Evolutionary conservation across 306 rosid genomes (phyloP).

Genomic region (Vigna reflexopilosa): DNA sequence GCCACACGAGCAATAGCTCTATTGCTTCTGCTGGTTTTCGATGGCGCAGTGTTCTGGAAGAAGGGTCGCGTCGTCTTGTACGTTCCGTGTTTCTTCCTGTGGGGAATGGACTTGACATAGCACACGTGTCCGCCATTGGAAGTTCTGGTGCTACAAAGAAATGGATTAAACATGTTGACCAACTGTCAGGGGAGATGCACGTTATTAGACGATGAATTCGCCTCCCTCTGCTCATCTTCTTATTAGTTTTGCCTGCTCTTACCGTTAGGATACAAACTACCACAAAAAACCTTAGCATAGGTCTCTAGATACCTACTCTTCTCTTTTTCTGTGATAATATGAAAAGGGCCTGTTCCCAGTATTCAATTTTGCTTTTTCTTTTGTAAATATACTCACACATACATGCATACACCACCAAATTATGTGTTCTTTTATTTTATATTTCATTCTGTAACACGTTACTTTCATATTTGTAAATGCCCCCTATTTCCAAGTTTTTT

Average conservation of each 20-base stretch:
- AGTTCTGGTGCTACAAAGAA: constrained; percentile 37
- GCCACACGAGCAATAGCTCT: background rate
- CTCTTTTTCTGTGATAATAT: background rate
- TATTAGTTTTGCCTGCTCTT: no score
- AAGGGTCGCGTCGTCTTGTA: constrained; percentile 62
- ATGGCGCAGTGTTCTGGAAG: constrained; percentile 65
- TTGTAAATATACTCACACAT: background rate
- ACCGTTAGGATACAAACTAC: background rate
- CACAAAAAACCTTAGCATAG: background rate
- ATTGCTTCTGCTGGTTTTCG: constrained; percentile 45
- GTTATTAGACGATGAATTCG: constrained; percentile 64
- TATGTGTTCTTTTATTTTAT: background rate
- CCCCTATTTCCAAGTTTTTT: no score
- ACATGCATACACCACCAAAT: background rate
- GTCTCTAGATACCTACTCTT: background rate
- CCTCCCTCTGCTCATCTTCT: background rate
- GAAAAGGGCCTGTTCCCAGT: no score
- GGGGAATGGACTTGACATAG: constrained; percentile 83
- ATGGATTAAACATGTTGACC: constrained; percentile 89
- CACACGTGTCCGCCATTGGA: constrained; percentile 69
- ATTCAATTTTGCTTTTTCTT: background rate
- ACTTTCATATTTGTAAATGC: background rate
- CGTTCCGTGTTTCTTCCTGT: constrained; percentile 90
- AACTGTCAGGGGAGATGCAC: constrained; percentile 74
- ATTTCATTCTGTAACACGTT: background rate